These are phyloP conservation scores for Tuber aestivum DNA, from an alignment of 495 filamentous ascomycete genomes.

Conservation along the genomic window DNA sequence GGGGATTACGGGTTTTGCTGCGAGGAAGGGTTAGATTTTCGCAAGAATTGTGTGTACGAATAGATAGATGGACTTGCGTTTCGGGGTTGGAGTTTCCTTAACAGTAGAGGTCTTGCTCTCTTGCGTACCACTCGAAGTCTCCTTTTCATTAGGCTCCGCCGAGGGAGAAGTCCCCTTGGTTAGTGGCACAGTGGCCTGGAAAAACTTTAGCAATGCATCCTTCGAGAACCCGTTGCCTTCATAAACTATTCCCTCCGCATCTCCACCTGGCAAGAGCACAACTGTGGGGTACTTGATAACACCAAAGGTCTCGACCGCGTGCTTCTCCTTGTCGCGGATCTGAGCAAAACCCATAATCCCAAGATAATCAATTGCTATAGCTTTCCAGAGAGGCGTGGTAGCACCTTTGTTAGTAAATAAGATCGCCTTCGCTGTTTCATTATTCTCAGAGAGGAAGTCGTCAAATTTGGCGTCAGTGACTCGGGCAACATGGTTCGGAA, in stretches of 20 bases:
- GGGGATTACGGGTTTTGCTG: constrained; percentile 32
- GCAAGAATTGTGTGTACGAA: neutral
- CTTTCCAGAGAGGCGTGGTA: constrained; percentile 72
- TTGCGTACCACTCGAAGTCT: constrained; percentile 45
- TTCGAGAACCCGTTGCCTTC: constrained; percentile 77
- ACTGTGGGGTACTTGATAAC: constrained; percentile 73
- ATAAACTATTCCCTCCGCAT: constrained; percentile 63
- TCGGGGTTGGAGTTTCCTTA: constrained; percentile 28
- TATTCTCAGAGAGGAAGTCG: constrained; percentile 64
- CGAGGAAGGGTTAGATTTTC: constrained; percentile 8
- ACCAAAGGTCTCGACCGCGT: constrained; percentile 65
- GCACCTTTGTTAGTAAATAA: constrained; percentile 93
- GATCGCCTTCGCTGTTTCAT: constrained; percentile 75
- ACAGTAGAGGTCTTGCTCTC: constrained; percentile 8
- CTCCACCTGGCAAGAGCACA: constrained; percentile 70
- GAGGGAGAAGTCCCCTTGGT: constrained; percentile 21
- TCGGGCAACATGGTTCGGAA: constrained; percentile 84
- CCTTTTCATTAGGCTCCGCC: constrained; percentile 55
- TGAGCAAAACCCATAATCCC: constrained; percentile 76
- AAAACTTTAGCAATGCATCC: constrained; percentile 70
- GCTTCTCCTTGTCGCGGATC: constrained; percentile 73
- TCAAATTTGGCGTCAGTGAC: constrained; percentile 74
- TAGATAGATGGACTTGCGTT: constrained; percentile 32
- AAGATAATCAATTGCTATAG: constrained; percentile 86
- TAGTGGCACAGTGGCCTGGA: constrained; percentile 70